Percentiles rank a stretch among this genome's conserved stretches.
Evolutionary conservation across 2,329 filamentous ascomycete genomes (phyloP).

Genomic region (Calonectria pseudoreteaudii): DNA sequence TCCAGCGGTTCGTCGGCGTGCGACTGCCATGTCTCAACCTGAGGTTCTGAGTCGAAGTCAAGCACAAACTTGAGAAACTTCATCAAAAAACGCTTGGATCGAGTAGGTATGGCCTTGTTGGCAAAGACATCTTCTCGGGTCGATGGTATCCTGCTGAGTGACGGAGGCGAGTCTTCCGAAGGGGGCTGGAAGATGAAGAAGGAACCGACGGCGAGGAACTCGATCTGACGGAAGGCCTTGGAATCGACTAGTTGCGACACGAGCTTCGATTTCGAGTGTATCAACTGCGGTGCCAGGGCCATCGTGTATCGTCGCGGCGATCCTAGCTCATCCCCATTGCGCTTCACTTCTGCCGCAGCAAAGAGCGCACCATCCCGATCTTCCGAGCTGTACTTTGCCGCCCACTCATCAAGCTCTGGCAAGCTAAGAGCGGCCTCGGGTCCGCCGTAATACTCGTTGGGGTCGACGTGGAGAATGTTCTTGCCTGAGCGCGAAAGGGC

Average conservation of each 20-base stretch:
- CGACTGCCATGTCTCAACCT: constrained; percentile 68
- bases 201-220: constrained; percentile 92
- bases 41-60: constrained; percentile 72
- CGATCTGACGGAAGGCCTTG: constrained; percentile 86
- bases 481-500: constrained; percentile 92
- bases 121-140: constrained; percentile 93
- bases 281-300: constrained; percentile 85
- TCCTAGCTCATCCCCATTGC: constrained; percentile 59
- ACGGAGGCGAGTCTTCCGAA: constrained; percentile 44
- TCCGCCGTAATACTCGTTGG: constrained; percentile 89
- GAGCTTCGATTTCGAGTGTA: constrained; percentile 85
- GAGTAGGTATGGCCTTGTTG: constrained; percentile 78
- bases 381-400: constrained; percentile 50
- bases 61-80: constrained; percentile 92
- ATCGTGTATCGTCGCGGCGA: constrained; percentile 83
- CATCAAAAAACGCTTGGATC: constrained; percentile 88
- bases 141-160: constrained; percentile 81
- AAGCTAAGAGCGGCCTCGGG: constrained; percentile 87
- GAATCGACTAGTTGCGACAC: constrained; percentile 88
- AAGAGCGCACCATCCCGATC: constrained; percentile 42
- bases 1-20: constrained; percentile 67
- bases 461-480: constrained; percentile 90
- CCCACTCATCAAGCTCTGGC: constrained; percentile 84
- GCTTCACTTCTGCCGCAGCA: constrained; percentile 49
- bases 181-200: constrained; percentile 80